phyloP scores from a whole-genome alignment of 2,329 filamentous ascomycete species.

The Colletotrichum sublineola region DNA sequence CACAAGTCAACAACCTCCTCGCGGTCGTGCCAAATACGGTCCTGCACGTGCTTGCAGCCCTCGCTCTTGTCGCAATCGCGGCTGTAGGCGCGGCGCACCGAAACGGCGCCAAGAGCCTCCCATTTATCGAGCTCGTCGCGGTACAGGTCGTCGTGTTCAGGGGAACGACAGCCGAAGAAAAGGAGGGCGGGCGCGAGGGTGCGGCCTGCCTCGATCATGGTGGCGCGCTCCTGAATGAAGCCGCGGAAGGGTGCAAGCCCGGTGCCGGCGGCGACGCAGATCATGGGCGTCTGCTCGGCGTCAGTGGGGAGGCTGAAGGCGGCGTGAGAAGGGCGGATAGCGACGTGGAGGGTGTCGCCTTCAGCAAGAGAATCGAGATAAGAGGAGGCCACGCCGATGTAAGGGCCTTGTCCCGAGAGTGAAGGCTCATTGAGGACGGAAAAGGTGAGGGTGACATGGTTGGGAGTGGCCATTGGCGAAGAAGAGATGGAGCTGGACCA shows the following conservation, averaged over 20 bases:
- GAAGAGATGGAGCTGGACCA: slow-evolving; percentile 72
- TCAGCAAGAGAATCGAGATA: slow-evolving; percentile 67
- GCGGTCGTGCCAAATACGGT: slow-evolving; percentile 55
- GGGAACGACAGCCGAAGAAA: slow-evolving; percentile 57
- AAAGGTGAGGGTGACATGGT: slow-evolving; percentile 73
- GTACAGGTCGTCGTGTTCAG: slow-evolving; percentile 52
- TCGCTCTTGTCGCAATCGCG: slow-evolving; percentile 57
- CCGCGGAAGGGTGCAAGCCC: slow-evolving; percentile 60
- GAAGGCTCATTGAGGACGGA: slow-evolving; percentile 68
- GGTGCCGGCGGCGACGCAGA: slow-evolving; percentile 65
- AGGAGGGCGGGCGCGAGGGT: slow-evolving; percentile 55
- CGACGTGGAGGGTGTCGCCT: slow-evolving; percentile 62
- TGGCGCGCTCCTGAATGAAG: slow-evolving; percentile 54
- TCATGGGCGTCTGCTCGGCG: slow-evolving; percentile 57
- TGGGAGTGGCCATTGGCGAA: slow-evolving; percentile 70
- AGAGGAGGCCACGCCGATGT: slow-evolving; percentile 72
- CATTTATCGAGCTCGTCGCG: slow-evolving; percentile 45
- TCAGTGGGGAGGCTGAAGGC: slow-evolving; percentile 59
- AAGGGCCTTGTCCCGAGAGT: slow-evolving; percentile 61
- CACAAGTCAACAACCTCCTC: slow-evolving; percentile 51
- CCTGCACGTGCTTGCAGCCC: slow-evolving; percentile 64
- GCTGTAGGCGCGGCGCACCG: slow-evolving; percentile 69
- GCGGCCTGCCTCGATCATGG: slow-evolving; percentile 51
- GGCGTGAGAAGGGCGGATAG: slow-evolving; percentile 58
- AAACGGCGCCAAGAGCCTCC: slow-evolving; percentile 59